Percentiles rank a stretch among this genome's conserved stretches.
Evolutionary conservation across 768 basidiomycete genomes (phyloP).

Genomic region (Clitopilus hobsonii): DNA sequence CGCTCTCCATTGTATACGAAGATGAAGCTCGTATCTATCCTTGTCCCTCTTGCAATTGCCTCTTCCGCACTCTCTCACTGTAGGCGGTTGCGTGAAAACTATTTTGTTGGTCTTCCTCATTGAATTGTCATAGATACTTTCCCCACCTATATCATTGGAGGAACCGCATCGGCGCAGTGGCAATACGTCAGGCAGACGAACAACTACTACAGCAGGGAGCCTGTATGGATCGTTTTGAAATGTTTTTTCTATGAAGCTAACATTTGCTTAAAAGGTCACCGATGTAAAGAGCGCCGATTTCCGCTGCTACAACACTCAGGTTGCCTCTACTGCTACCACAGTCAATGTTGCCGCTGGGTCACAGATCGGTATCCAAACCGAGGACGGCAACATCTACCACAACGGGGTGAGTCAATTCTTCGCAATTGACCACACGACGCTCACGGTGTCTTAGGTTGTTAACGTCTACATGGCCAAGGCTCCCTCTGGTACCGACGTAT

Average conservation of each 20-base stretch:
- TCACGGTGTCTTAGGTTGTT: conserved; percentile 4
- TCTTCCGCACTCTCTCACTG: conserved; percentile 4
- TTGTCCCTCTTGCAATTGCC: conserved; percentile 5
- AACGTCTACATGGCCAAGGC: conserved; percentile 43
- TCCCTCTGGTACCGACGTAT: conserved; percentile 26
- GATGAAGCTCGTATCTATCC: not conserved
- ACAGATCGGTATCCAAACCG: conserved; percentile 32
- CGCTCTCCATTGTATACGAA: not conserved
- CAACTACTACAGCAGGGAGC: conserved; percentile 37
- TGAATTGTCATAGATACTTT: conserved; percentile 33
- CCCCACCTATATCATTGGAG: conserved; percentile 35
- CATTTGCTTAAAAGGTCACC: conserved; percentile 25
- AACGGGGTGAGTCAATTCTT: conserved; percentile 39
- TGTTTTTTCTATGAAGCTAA: not conserved
- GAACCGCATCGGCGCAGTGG: conserved; percentile 33
- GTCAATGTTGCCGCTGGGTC: conserved; percentile 40
- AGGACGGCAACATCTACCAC: conserved; percentile 41
- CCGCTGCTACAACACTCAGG: conserved; percentile 41
- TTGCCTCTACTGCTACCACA: conserved; percentile 35
- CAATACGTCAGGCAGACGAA: conserved; percentile 40
- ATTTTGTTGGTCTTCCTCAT: not conserved
- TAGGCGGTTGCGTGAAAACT: too few species aligned
- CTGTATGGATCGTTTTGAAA: conserved; percentile 16
- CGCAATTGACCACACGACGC: not conserved
- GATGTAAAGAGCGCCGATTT: conserved; percentile 42